Percentiles rank a stretch among this genome's conserved stretches.
phyloP scores from a whole-genome alignment of 495 filamentous ascomycete species.

The Alectoria sarmentosa region DNA sequence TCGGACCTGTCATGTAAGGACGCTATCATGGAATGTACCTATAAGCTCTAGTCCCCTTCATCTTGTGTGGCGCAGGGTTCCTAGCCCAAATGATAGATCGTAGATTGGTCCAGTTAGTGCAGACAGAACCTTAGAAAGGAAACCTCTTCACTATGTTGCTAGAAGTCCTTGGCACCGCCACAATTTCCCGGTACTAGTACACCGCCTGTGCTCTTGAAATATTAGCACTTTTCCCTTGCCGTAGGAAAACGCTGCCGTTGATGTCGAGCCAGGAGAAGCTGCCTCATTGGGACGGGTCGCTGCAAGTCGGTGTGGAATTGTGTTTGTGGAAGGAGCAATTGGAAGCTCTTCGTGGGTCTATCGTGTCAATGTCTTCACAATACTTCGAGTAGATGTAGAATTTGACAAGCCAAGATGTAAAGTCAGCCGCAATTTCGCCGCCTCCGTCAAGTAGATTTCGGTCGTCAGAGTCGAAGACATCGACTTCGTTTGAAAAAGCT shows the following conservation, averaged over 20 bases:
- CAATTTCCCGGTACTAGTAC: background rate
- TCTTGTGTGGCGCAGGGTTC: background rate
- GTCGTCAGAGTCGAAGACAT: background rate
- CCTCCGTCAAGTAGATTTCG: background rate
- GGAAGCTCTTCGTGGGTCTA: background rate
- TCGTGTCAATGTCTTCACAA: background rate
- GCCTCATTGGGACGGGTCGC: background rate
- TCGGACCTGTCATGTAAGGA: background rate
- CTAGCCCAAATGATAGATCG: background rate
- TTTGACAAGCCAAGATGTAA: background rate
- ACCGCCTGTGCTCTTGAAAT: background rate
- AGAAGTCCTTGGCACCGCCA: background rate
- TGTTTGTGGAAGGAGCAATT: background rate
- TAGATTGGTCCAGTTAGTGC: too few relatives aligned
- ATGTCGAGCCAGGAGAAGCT: background rate
- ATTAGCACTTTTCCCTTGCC: background rate
- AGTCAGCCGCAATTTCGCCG: background rate
- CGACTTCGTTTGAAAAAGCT: background rate
- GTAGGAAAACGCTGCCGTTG: background rate
- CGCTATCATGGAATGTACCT: background rate
- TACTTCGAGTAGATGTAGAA: background rate
- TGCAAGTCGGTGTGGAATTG: background rate
- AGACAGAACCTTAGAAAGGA: background rate
- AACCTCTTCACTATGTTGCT: background rate
- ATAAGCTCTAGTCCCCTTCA: background rate